Base-by-base conservation (phyloP, 2,329 filamentous ascomycete species). In the Alternaria longipes region DNA sequence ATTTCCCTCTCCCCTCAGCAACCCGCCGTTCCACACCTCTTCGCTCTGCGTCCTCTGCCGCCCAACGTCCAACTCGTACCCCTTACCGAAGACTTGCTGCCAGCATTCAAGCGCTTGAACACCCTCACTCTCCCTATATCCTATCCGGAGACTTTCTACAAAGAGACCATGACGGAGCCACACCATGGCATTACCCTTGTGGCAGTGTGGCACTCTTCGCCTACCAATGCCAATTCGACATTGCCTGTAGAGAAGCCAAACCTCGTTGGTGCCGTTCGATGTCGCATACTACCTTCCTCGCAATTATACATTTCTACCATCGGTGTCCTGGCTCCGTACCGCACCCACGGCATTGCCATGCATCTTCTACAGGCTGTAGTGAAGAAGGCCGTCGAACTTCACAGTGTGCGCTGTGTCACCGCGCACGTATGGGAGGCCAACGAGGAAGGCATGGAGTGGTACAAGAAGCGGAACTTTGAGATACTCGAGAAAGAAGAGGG, bases 381-480 rank as follows among this genome's bases (percentile, higher is more conserved):
- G 69, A 82, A 64, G 80, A 86, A 74, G 79, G 84, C 65, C 9
- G 80, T 84, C 5, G 79, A 80, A 32, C 78, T 83, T 56, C 84
- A 87, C 63, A 81, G 82, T 26, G 82, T 86, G 26, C 76, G 75
- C 11, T 80, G 78, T 14, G 82, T 89, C 20, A 87, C 85, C 3
- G 88, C 88, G 11, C 88, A 90, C 74, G 87, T 89, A 1, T 89
- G 89, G 82, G 86, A 88, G 66, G 84, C 83, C 22, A 90, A 90
- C 57, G 80, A 83, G 18, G 86, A 88, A 50, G 88, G 82, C 0
- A 68, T 88, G 64, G 80, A 82, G 49, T 90, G 88, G 88, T 90
- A 90, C 77, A 72, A 75, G 45, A 84, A 84, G 63, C 80, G 87
- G 5, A 86, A 85, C 0, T 90, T 90, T 62, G 79, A 79, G 62